Base-by-base conservation (phyloP, 202 grass and related monocot species). In the Elaeis oleifera region DNA sequence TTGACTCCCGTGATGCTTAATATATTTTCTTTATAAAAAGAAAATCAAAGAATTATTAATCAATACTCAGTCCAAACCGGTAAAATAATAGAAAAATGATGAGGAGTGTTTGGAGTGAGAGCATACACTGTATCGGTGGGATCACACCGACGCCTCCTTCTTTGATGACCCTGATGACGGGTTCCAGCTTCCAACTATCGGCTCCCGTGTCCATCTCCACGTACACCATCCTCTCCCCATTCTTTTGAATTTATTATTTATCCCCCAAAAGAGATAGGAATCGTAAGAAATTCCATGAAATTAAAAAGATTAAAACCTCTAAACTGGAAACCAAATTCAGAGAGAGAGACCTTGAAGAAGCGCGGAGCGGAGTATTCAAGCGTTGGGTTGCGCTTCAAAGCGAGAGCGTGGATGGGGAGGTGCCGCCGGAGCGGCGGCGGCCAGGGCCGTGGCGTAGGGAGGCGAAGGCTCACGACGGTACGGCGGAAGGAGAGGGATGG, bases 41-140 rank as follows among this genome's bases (percentile, higher is more conserved):
- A 44, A 44, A 44, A 44, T 44, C 36, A 2, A 44, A 14, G 36
- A 3, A 44, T 44, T 44, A 44, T 44, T 13, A 44, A 44, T 13
- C 36, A 44, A 14, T 44, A 44, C 36, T 44, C 36, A 3, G 36
- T 44, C 36, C 36, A 44, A 13, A 44, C 9, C 11, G 36, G 36
- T 1, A 53, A 63, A 0, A 36, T 5, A 31, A 11, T 7, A 1
- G 13, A 15, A 21, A 7, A 23, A 73, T 55, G 28, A 51, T 1
- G 4, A 44, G 22, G 58, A 63, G 29, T 16, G 59, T 2, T 6
- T 23, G 26, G 58, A 63, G 48, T 18, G 59, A 21, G 52, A 54
- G 39, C 75, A 54, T 89, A 99, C 94, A 97, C 88, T 3, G 88
- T 99, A 82, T 99, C 88, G 17, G 85, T 99, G 49, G 94, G 44